Evolutionary conservation across 1,284 basidiomycete species (phyloP).

Genomic region (Boletus putidus): DNA sequence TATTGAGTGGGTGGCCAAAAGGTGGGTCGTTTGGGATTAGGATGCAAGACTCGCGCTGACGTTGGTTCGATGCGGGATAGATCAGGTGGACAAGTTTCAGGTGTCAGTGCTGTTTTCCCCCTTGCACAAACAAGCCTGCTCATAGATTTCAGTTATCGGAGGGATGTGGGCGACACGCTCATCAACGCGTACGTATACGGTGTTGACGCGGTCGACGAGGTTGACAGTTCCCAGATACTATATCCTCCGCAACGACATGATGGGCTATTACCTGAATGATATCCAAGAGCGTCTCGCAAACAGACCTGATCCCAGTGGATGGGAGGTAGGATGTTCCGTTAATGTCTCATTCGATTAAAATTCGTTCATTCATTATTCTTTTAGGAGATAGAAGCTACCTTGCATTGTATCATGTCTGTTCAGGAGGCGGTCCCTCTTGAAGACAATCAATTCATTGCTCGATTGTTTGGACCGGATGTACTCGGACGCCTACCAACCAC

Average conservation of each 20-base stretch:
- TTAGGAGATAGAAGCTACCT: constrained; percentile 79
- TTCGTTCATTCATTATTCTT: background rate
- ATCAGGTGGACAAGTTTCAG: constrained; percentile 73
- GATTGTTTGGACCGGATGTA: constrained; percentile 69
- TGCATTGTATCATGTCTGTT: constrained; percentile 82
- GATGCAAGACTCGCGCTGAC: constrained; percentile 9
- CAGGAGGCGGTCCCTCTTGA: constrained; percentile 85
- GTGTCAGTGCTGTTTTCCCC: constrained; percentile 49
- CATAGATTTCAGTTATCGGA: constrained; percentile 61
- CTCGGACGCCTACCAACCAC: constrained; percentile 65
- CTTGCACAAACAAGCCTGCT: constrained; percentile 12
- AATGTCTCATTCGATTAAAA: background rate
- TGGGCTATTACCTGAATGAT: constrained; percentile 66
- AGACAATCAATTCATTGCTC: constrained; percentile 59
- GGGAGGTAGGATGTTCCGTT: constrained; percentile 62
- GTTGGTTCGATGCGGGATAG: constrained; percentile 43
- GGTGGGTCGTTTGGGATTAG: constrained; percentile 45
- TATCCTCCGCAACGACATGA: constrained; percentile 79
- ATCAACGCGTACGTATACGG: constrained; percentile 73
- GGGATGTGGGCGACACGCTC: constrained; percentile 87
- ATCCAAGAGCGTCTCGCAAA: constrained; percentile 54
- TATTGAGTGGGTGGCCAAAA: constrained; percentile 61
- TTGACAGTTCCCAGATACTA: constrained; percentile 64
- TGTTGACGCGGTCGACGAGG: background rate
- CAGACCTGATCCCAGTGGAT: constrained; percentile 44